Percentiles rank a stretch among this genome's conserved stretches.
phyloP scores from a whole-genome alignment of 2,329 filamentous ascomycete genomes.

The Sporothrix humicola region DNA sequence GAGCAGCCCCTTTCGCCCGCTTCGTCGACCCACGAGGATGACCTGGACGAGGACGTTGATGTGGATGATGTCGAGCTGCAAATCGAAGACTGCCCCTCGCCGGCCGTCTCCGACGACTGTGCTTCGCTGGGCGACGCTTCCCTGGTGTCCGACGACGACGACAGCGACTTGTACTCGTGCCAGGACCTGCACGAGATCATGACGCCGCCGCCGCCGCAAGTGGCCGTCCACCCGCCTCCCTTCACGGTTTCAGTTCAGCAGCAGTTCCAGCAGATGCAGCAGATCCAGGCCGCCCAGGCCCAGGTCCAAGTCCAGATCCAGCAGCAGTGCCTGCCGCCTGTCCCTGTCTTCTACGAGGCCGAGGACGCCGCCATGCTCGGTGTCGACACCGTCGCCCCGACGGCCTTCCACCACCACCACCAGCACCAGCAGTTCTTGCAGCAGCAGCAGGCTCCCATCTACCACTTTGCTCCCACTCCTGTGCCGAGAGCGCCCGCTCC shows the following conservation, averaged over 20 bases:
- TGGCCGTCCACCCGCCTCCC: constrained; percentile 32
- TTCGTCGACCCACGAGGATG: constrained; percentile 39
- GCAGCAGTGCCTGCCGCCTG: constrained; percentile 37
- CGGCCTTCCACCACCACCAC: constrained; percentile 25
- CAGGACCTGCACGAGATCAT: constrained; percentile 49
- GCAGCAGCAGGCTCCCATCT: constrained; percentile 30
- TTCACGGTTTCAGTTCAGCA: background rate
- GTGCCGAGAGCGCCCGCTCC: constrained; percentile 23
- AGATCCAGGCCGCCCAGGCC: background rate
- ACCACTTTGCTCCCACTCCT: constrained; percentile 27
- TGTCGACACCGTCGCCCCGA: constrained; percentile 9
- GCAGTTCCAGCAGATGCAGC: background rate
- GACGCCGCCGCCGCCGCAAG: constrained; percentile 48
- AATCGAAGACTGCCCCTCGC: constrained; percentile 39
- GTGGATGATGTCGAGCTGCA: background rate
- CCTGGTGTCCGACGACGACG: constrained; percentile 40
- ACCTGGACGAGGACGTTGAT: constrained; percentile 39
- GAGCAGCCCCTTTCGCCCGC: constrained; percentile 54
- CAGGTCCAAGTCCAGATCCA: background rate
- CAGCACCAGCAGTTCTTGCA: constrained; percentile 28
- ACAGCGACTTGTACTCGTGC: constrained; percentile 53
- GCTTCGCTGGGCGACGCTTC: constrained; percentile 36
- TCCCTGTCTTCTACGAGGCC: constrained; percentile 50
- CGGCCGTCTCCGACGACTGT: constrained; percentile 26
- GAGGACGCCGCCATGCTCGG: constrained; percentile 52